Evolutionary conservation across 306 rosid species (phyloP).

Genomic region (Cucumis melo): DNA sequence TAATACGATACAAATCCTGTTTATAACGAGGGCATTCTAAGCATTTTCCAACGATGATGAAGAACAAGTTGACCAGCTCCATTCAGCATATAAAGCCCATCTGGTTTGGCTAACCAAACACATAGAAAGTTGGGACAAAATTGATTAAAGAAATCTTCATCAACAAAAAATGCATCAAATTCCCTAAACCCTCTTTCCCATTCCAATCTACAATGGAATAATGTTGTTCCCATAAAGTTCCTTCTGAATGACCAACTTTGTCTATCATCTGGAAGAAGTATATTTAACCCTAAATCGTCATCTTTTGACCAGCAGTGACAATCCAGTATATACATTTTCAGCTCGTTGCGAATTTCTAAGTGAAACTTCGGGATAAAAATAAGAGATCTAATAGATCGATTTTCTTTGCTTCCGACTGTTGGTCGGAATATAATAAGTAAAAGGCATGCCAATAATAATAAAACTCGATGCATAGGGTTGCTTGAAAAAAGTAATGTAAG

Average conservation of each 20-base stretch:
- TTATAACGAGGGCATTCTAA: background rate
- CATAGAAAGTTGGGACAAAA: background rate
- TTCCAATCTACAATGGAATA: background rate
- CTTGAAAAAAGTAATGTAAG: background rate
- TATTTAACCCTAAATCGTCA: background rate
- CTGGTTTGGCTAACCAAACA: background rate
- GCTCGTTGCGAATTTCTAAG: background rate
- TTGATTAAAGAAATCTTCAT: fast-evolving
- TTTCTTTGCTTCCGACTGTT: background rate
- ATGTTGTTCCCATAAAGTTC: background rate
- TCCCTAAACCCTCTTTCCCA: background rate
- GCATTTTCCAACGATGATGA: background rate
- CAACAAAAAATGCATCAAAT: background rate
- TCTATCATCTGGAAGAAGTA: background rate
- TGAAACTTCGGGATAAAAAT: fast-evolving
- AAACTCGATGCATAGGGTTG: background rate
- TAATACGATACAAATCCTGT: background rate
- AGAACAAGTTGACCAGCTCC: background rate
- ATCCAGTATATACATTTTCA: background rate
- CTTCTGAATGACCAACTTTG: background rate
- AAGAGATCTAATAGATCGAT: background rate
- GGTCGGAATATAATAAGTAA: background rate
- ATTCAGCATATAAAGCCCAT: background rate
- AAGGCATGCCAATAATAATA: background rate
- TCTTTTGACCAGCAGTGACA: background rate